Percentiles rank a stretch among this genome's conserved stretches.
Evolutionary conservation across 306 rosid genomes (phyloP).

Genomic region (Styphnolobium japonicum): DNA sequence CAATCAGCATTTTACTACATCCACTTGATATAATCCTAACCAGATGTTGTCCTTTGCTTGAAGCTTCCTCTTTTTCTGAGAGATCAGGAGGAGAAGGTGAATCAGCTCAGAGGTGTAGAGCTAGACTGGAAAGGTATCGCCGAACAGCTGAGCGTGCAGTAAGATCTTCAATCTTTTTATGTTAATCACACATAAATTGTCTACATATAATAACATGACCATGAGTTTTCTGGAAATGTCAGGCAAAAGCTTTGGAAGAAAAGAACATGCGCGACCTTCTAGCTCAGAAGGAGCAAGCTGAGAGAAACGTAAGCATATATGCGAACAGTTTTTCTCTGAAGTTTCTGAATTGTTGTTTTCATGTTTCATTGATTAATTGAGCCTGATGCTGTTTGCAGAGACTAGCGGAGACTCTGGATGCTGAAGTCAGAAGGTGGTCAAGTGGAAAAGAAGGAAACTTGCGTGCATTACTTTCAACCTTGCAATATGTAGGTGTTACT

Average conservation of each 20-base stretch:
- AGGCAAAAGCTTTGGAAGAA: conserved; percentile 94
- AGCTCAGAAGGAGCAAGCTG: conserved; percentile 89
- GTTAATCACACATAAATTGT: neutral
- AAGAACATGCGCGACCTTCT: conserved; percentile 81
- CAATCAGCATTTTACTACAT: conserved; percentile 18
- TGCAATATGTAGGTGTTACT: conserved; percentile 86
- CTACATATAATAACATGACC: conserved; percentile 12
- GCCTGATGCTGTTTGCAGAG: conserved; percentile 64
- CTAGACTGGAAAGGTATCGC: conserved; percentile 86
- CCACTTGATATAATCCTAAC: conserved; percentile 26
- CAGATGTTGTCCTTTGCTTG: conserved; percentile 18
- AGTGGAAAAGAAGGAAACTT: conserved; percentile 97
- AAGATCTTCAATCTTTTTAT: conserved; percentile 36
- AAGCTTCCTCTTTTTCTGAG: conserved; percentile 57
- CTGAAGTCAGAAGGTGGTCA: conserved; percentile 97
- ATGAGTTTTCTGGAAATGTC: conserved; percentile 34
- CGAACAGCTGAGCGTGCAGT: conserved; percentile 96
- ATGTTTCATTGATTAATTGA: conserved; percentile 28
- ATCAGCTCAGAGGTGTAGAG: conserved; percentile 94
- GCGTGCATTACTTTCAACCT: conserved; percentile 95
- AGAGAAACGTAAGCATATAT: conserved; percentile 63
- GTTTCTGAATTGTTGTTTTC: conserved; percentile 16
- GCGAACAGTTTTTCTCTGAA: neutral
- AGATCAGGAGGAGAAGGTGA: conserved; percentile 76
- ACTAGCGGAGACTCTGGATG: conserved; percentile 89